Conservation (phyloP, 148 eudicot genomes). For the Diospyros kaki region DNA sequence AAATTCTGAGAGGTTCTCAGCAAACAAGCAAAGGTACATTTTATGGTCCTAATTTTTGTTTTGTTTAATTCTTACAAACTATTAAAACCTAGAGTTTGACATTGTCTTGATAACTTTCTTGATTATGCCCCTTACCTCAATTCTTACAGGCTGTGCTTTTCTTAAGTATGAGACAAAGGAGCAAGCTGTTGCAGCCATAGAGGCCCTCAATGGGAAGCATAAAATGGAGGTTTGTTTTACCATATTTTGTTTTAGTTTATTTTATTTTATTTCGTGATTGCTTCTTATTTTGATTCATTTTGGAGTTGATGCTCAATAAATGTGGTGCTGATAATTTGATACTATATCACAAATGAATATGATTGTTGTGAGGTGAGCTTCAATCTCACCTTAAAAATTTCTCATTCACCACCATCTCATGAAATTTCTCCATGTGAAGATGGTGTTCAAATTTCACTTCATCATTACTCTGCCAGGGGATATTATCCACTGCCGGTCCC, state of each 20-base stretch:
- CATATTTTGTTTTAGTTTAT: not conserved
- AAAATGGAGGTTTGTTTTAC: constrained; percentile 70
- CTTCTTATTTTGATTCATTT: not conserved
- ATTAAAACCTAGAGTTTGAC: not conserved
- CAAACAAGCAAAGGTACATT: constrained; percentile 89
- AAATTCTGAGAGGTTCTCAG: constrained; percentile 88
- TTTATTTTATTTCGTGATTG: not conserved
- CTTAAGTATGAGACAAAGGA: constrained; percentile 91
- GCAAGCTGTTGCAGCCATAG: constrained; percentile 91
- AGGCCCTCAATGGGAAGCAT: constrained; percentile 80
- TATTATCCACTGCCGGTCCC: too few species aligned
- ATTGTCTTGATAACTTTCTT: constrained; percentile 9
- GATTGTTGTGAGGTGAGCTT: not conserved
- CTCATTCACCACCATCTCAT: too few species aligned
- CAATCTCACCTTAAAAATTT: not conserved
- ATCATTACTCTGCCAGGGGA: too few species aligned
- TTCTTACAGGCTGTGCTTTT: constrained; percentile 80
- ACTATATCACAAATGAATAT: too few species aligned
- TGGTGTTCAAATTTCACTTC: too few species aligned
- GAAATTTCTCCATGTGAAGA: too few species aligned
- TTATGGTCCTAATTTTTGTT: not conserved
- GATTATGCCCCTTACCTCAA: not conserved
- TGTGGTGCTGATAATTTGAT: too few species aligned
- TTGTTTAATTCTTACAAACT: not conserved
- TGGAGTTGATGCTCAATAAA: not conserved